Base-by-base conservation (phyloP, 768 basidiomycete species). In the Asterophora lycoperdoides region DNA sequence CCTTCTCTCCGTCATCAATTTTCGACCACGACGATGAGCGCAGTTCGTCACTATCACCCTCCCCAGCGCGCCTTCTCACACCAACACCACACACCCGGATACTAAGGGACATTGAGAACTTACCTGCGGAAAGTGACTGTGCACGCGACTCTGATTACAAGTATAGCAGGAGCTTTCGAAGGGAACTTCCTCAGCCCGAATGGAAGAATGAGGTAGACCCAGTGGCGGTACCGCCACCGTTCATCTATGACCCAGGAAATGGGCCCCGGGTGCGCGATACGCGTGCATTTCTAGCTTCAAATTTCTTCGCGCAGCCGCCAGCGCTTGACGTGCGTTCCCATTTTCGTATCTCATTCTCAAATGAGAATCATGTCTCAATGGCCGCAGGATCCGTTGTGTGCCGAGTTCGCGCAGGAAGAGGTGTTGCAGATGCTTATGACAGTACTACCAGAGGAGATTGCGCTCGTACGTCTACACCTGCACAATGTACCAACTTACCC, bases 211-310 rank as follows among this genome's bases (percentile, higher is more conserved):
- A 13, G 18, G 33, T 11, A 8, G 28, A 35, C 18, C 9, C 8
- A 32, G 8, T 13, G 8, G 8, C 30, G 30, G 15, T 14, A 28
- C 35, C 46, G 49, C 58, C 68, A 30, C 86, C 87, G 10, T 84
- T 81, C 57, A 86, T 91, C 15, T 68, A 85, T 51, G 84, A 91
- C 62, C 86, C 86, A 0, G 89, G 89, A 28, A 86, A 83, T 52
- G 89, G 89, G 0, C 84, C 86, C 8, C 83, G 86, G 36, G 86
- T 92, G 8, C 74, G 80, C 9, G 75, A 87, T 60, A 66, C 77
- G n/a, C 69, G 67, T n/a, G 72, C 76, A 10, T 92, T 92, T 63
- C 64, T 92, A 33, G 53, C 68, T 4, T 78, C 79, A n/a, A 70
- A 71, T 15, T 81, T 73, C 53, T 87, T 89, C 61, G 80, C 86